phyloP scores from a whole-genome alignment of 2,329 filamentous ascomycete genomes.

The Chrysoporthe deuterocubensis region DNA sequence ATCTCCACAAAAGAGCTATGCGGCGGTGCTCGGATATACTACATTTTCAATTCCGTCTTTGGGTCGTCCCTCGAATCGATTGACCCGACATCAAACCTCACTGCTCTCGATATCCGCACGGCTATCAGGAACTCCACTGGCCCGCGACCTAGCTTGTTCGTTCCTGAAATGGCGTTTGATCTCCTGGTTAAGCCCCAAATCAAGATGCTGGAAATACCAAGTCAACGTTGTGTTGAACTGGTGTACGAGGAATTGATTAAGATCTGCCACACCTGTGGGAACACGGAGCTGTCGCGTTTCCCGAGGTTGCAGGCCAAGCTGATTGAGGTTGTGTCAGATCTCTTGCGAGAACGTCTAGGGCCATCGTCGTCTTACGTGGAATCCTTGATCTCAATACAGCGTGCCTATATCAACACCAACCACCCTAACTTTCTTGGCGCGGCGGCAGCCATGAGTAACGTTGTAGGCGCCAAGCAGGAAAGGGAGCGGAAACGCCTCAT shows the following conservation, averaged over 20 bases:
- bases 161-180: conserved; percentile 97
- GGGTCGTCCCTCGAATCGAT: conserved; percentile 95
- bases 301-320: conserved; percentile 93
- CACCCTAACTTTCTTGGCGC: conserved; percentile 98
- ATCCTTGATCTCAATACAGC: conserved; percentile 94
- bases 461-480: conserved; percentile 93
- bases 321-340: conserved; percentile 96
- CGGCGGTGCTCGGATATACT: conserved; percentile 93
- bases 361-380: conserved; percentile 91
- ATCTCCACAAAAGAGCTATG: conserved; percentile 98
- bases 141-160: conserved; percentile 91
- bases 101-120: conserved; percentile 91
- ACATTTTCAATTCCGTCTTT: conserved; percentile 99
- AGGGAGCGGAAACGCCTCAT: conserved; percentile 81
- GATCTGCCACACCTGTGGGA: conserved; percentile 98
- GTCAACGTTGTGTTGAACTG: conserved; percentile 94
- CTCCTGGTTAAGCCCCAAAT: conserved; percentile 98
- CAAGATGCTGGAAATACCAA: conserved; percentile 91
- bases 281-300: conserved; percentile 88
- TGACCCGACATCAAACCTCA: conserved; percentile 93
- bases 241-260: conserved; percentile 99
- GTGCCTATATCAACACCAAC: conserved; percentile 99
- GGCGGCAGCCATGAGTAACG: conserved; percentile 95
- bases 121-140: conserved; percentile 98
- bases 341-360: conserved; percentile 88